phyloP scores from a whole-genome alignment of 306 rosid species.

The Cucumis melo region DNA sequence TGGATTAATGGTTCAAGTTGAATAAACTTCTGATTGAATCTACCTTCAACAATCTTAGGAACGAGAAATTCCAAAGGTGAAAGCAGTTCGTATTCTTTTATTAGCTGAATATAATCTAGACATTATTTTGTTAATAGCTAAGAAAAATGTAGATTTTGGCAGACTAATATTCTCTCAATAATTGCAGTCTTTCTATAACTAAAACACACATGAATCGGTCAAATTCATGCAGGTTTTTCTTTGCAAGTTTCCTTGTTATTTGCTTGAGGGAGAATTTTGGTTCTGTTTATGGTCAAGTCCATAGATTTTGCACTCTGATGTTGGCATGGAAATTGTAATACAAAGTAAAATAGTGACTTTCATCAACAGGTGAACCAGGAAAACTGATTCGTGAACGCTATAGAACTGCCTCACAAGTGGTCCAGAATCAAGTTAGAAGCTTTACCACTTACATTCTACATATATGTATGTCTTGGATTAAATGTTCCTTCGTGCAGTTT shows the following conservation, averaged over 20 bases:
- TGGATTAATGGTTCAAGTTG: neutral
- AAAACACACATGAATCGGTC: neutral
- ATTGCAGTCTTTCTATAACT: neutral
- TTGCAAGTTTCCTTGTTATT: neutral
- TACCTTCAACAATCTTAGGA: neutral
- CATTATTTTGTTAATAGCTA: neutral
- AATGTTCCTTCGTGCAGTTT: conserved; percentile 16
- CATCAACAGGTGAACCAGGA: conserved; percentile 81
- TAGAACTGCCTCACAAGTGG: conserved; percentile 92
- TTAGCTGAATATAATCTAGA: neutral
- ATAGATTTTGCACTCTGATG: neutral
- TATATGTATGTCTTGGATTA: conserved; percentile 55
- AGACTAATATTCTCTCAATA: neutral
- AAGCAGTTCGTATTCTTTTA: neutral
- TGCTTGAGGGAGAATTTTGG: neutral
- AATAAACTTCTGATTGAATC: neutral
- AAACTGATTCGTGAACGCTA: conserved; percentile 85
- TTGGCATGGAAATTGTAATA: neutral
- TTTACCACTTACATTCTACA: conserved; percentile 48
- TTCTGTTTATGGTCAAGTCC: neutral
- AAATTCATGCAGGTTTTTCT: neutral
- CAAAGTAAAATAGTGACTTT: conserved; percentile 12
- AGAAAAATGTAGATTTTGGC: neutral
- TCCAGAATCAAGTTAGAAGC: conserved; percentile 97
- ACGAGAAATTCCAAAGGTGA: neutral